phyloP scores from a whole-genome alignment of 176 grass and related monocot genomes.

The Oryza glumipatula region DNA sequence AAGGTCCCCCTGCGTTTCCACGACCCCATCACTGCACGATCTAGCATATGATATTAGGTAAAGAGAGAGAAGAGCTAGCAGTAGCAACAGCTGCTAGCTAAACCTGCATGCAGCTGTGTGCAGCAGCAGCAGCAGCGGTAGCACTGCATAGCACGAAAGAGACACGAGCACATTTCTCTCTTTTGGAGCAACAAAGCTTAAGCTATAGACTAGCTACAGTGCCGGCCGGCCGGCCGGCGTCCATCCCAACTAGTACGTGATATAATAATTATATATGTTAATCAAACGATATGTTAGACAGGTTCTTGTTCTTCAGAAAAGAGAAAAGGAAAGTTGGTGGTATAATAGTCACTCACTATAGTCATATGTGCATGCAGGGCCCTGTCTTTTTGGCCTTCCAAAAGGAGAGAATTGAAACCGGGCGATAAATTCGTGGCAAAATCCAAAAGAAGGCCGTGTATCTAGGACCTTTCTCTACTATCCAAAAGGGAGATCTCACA shows the following conservation, averaged over 20 bases:
- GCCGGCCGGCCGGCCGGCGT: conserved; percentile 12
- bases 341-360: not conserved
- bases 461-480: conserved; percentile 12
- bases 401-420: conserved; percentile 29
- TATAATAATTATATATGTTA: not conserved
- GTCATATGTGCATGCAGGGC: not conserved
- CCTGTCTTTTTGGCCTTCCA: conserved; percentile 49
- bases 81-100: conserved; percentile 19
- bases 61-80: conserved; percentile 5
- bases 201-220: conserved; percentile 15
- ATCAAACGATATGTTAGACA: not conserved
- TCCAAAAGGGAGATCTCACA: conserved; percentile 33
- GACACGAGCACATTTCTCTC: conserved; percentile 4
- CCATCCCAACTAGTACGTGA: not conserved
- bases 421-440: not conserved
- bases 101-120: conserved; percentile 23
- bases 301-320: not conserved
- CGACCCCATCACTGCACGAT: conserved; percentile 2
- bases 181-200: conserved; percentile 20
- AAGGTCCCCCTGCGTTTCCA: not conserved
- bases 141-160: conserved; percentile 17
- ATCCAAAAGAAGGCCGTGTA: conserved; percentile 16
- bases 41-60: conserved; percentile 54
- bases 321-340: not conserved
- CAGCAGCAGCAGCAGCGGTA: not conserved